phyloP scores from a whole-genome alignment of 2,329 filamentous ascomycete species.

The Aspergillus viridinutans region DNA sequence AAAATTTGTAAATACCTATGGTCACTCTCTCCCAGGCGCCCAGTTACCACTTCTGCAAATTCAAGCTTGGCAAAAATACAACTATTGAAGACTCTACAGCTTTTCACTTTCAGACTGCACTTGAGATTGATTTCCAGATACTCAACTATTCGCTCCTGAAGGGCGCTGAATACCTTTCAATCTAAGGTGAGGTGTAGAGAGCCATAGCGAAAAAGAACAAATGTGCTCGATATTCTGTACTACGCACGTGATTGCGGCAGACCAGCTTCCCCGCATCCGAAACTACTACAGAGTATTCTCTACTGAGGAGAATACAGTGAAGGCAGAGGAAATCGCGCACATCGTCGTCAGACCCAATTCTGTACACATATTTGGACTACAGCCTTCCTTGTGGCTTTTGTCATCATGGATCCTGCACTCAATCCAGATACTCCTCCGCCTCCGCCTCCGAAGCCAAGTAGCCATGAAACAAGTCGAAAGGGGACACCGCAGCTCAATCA shows the following conservation, averaged over 20 bases:
- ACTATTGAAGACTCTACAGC: too few relatives aligned
- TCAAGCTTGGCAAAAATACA: too few relatives aligned
- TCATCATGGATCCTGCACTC: slow-evolving; percentile 27
- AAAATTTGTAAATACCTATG: not conserved
- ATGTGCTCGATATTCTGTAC: not conserved
- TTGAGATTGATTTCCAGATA: not conserved
- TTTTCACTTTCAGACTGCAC: not conserved
- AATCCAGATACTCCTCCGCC: slow-evolving; percentile 59
- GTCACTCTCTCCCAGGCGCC: not conserved
- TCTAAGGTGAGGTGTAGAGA: not conserved
- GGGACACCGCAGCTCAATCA: slow-evolving; percentile 56
- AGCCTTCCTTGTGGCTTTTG: slow-evolving; percentile 10
- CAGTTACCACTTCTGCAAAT: too few relatives aligned
- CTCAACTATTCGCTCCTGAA: not conserved
- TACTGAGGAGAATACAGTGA: not conserved
- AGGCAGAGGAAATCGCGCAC: not conserved
- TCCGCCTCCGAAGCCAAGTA: slow-evolving; percentile 67
- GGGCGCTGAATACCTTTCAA: not conserved
- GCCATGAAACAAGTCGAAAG: slow-evolving; percentile 64
- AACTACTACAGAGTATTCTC: not conserved
- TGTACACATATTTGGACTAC: not conserved
- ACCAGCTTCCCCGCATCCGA: not conserved
- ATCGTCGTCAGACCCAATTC: not conserved
- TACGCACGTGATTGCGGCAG: not conserved
- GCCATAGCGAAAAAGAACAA: not conserved